Evolutionary conservation across 176 grass and related monocot genomes (phyloP).

Genomic region (Paspalum notatum): DNA sequence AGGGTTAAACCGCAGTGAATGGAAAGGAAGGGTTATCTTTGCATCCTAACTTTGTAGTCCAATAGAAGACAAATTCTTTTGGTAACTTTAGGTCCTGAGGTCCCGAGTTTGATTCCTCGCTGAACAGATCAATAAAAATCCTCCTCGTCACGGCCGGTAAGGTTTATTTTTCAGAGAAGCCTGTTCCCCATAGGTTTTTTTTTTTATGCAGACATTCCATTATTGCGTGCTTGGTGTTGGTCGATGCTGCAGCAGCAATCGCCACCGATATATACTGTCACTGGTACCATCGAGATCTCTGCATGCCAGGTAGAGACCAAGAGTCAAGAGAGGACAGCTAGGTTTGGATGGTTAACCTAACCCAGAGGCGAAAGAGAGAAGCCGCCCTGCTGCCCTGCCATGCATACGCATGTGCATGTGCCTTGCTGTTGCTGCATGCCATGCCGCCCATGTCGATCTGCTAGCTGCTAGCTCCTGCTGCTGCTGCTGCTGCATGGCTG

Average conservation of each 20-base stretch:
- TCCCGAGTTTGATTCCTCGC: too few relatives aligned
- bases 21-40: too few relatives aligned
- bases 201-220: slow-evolving; percentile 11
- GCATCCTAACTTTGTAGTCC: too few relatives aligned
- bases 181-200: too few relatives aligned
- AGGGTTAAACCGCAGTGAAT: neutral
- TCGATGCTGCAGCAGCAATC: neutral
- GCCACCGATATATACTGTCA: neutral
- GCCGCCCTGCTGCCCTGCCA: neutral
- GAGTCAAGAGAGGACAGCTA: neutral
- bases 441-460: neutral
- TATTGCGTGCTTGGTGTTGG: neutral
- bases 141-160: too few relatives aligned
- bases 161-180: too few relatives aligned
- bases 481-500: neutral
- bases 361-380: neutral
- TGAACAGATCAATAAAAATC: too few relatives aligned
- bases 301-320: neutral
- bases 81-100: too few relatives aligned
- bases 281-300: too few relatives aligned
- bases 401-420: slow-evolving; percentile 26
- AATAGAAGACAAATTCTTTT: too few relatives aligned
- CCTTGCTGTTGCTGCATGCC: neutral
- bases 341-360: slow-evolving; percentile 11
- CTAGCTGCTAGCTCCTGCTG: neutral